Base-by-base conservation (phyloP, 371 early-diverging fungal species). In the Batkoa obscura region DNA sequence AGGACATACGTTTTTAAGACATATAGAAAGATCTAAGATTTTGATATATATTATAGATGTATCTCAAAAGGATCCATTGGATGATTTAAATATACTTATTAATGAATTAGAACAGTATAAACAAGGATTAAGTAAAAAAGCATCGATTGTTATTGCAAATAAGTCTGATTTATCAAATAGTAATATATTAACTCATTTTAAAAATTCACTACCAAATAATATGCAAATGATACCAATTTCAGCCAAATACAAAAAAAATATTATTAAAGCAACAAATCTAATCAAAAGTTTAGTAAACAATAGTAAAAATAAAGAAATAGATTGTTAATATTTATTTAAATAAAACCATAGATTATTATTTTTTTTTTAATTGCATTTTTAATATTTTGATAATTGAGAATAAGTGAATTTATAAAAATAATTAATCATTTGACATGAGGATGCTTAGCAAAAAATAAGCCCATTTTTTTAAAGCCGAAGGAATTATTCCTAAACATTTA, bases 21-120 rank as follows among this genome's bases (percentile, higher is more conserved):
- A 97, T 64, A 79, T 97, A 8, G 95, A 92, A 66, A 78, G 95
- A 23, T 80, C 80, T 61, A 80, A 80, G 45, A 75, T 90, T 0
- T 70, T 97, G 12, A 89, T 88, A 0, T 94, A 85, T 69, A 86
- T 97, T 3, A 72, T 97, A 23, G 97, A 97, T 60, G 65, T 95
- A 43, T 71, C 67, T 3, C 59, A 59, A 36, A 62, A 65, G 32
- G 69, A 66, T 8, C 93, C 95, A 0, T 88, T 84, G 74, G 69
- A 76, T 6, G 92, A 94, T 60, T 68, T 90, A 58, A 64, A 67
- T 56, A 76, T 73, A 3, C 67, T 97, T 34, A 71, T 73, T 57
- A 61, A 71, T 30, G 97, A 97, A 68, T 70, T 97, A 57, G 90
- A 89, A 58, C 71, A 78, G 38, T 93, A 94, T 64, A 62, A 79